These are phyloP conservation scores for Batrachochytrium dendrobatidis DNA, from an alignment of 371 early-diverging fungal species.

Conservation along the genomic window DNA sequence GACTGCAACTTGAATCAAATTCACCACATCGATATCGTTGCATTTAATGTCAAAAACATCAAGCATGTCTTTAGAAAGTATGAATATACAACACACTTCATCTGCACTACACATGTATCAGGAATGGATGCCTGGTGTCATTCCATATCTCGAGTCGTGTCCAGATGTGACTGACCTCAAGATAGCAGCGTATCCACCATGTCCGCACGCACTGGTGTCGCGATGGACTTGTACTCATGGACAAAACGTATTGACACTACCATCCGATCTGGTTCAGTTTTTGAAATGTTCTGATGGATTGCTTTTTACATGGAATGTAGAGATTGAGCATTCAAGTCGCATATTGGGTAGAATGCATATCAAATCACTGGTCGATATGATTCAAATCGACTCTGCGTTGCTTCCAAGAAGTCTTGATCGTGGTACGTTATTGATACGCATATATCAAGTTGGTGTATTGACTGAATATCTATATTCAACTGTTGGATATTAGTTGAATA, in stretches of 20 bases:
- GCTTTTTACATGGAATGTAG: neutral
- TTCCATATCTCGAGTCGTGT: conserved; percentile 24
- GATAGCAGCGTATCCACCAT: conserved; percentile 8
- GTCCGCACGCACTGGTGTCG: neutral
- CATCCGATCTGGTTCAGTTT: neutral
- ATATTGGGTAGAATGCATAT: neutral
- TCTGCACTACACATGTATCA: too few relatives aligned
- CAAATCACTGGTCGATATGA: neutral
- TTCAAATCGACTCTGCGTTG: neutral
- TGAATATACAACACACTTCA: too few relatives aligned
- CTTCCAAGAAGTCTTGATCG: conserved; percentile 1
- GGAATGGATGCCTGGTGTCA: conserved; percentile 20
- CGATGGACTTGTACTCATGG: too few relatives aligned
- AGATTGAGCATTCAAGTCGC: neutral
- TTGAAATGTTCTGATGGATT: neutral
- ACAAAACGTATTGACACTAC: neutral
- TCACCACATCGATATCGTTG: too few relatives aligned
- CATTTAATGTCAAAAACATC: too few relatives aligned
- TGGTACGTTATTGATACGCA: neutral
- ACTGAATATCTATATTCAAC: neutral
- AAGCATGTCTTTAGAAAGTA: too few relatives aligned
- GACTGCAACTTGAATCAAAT: too few relatives aligned
- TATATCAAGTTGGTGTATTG: neutral
- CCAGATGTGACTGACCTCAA: conserved; percentile 18
- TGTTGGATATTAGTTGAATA: too few relatives aligned